Base-by-base conservation (phyloP, 1,284 basidiomycete genomes). In the Thelephora terrestris region DNA sequence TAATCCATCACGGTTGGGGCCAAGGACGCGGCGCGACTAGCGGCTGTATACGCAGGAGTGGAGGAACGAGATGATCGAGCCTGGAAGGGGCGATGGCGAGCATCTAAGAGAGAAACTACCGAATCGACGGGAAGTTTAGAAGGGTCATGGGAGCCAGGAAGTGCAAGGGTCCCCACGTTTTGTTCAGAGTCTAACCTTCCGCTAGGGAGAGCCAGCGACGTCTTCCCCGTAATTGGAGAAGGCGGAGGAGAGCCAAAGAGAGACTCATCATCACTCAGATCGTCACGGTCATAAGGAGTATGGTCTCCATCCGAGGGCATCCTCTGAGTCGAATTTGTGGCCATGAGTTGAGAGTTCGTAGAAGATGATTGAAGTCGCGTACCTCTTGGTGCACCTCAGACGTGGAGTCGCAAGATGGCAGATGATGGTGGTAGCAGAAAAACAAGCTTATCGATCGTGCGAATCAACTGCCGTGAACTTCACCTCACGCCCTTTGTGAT, bases 141-240 rank as follows among this genome's bases (percentile, higher is more conserved):
- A 82, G 71, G 71, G 67, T 71, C 72, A 72, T 85, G 85, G 84
- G 83, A 85, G 79, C 85, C 85, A 86, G 84, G 83, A 85, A 86
- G 85, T 88, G 85, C 85, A 88, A 87, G 87, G 84, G 85, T 83
- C 85, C 85, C 85, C 85, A 89, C 85, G 77, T 89, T 87, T 85
- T 86, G 69, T 68, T 68, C 64, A 63, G 58, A 64, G 64, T 64
- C 62, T 56, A 62, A 58, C 60, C 67, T 16, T 42, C 39, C 66
- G 60, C 70, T 67, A 57, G 79, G 79, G 53, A 81, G 69, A 50
- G 81, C 81, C 62, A 79, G 66, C 55, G 61, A 58, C 68, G 81
- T 81, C 79, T 81, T 86, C 81, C 79, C 80, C 81, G 75, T 76
- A 61, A 55, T 61, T 57, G 83, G 80, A 46, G 81, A 81, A 20